A percentile compares a stretch with the other conserved stretches of the same genome.
Evolutionary conservation across 2,329 filamentous ascomycete genomes (phyloP).

Genomic region (Furcasterigmium furcatum): DNA sequence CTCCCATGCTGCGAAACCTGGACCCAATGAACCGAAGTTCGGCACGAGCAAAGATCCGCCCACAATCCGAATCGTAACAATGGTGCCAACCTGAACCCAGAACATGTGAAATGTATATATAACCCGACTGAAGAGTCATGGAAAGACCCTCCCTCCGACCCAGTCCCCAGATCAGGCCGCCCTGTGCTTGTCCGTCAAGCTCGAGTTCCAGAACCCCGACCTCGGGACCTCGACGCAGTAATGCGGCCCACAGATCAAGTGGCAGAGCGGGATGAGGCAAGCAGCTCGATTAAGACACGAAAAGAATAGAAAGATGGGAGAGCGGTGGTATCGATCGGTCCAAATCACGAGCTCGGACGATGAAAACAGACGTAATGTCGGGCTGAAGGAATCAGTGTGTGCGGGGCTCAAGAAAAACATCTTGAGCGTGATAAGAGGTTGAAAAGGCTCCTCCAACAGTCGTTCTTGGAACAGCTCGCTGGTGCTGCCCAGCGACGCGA

Average conservation of each 20-base stretch:
- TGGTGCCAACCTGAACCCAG: not conserved
- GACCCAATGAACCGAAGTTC: slow-evolving; percentile 1
- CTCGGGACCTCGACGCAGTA: too few species aligned
- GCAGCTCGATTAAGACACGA: not conserved
- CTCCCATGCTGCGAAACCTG: slow-evolving; percentile 2
- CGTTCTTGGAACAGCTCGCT: too few species aligned
- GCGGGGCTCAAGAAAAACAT: too few species aligned
- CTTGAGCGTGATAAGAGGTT: too few species aligned
- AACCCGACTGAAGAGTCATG: not conserved
- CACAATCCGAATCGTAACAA: not conserved
- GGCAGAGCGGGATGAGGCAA: not conserved
- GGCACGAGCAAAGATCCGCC: not conserved
- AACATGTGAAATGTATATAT: not conserved
- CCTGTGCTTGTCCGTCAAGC: not conserved
- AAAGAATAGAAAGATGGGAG: not conserved
- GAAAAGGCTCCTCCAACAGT: too few species aligned
- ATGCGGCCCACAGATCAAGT: not conserved
- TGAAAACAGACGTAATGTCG: too few species aligned
- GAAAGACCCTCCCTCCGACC: not conserved
- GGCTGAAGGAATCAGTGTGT: too few species aligned
- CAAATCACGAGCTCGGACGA: not conserved
- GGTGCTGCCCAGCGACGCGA: too few species aligned
- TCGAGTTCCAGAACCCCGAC: too few species aligned
- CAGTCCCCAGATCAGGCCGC: not conserved
- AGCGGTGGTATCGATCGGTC: not conserved